Base-by-base conservation (phyloP, 2,329 filamentous ascomycete species). In the Calonectria montana region DNA sequence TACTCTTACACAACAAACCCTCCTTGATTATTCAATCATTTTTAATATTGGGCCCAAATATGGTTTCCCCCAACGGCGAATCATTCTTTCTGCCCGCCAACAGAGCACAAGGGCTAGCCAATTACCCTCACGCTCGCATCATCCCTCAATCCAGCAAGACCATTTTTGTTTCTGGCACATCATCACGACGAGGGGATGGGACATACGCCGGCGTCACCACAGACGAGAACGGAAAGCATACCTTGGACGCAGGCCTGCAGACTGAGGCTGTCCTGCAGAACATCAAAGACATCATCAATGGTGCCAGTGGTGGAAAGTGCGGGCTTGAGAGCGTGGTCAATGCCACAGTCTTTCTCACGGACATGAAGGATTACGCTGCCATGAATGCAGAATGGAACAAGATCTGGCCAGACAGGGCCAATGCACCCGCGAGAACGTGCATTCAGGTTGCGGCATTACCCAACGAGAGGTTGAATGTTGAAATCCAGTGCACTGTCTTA, bases 311-410 rank as follows among this genome's bases (percentile, higher is more conserved):
- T 2, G 53, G 53, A 8, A 59, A 59, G 7, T 59, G 35, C 15
- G 53, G 53, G 13, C 53, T 59, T 13, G n/a, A 59, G 23, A 59
- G 21, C 31, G 31, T 65, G n/a, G 50, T 69, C 15, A 63, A 69
- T n/a, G 67, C 67, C 27, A 57, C 62, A 12, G 27, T 69, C 23
- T 69, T 65, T 39, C 45, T 69, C 35, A 65, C 48, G 2, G 47
- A 69, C 50, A 65, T 69, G 61, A 45, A 37, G 35, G 62, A 35
- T 23, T 69, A 69, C 45, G 45, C 61, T 16, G 67, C 61, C 10
- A 69, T 69, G 67, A 69, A 69, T 48, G 48, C 50, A n/a, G 61
- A 69, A 41, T 69, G 67, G 67, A 65, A 69, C 67, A 69, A 69
- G 27, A 63, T 69, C 13, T 69, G 62, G 62, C 47, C 67, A 2